These are phyloP conservation scores for Pugionium cornutum DNA, from an alignment of 345 rosid species.

Conservation along the genomic window DNA sequence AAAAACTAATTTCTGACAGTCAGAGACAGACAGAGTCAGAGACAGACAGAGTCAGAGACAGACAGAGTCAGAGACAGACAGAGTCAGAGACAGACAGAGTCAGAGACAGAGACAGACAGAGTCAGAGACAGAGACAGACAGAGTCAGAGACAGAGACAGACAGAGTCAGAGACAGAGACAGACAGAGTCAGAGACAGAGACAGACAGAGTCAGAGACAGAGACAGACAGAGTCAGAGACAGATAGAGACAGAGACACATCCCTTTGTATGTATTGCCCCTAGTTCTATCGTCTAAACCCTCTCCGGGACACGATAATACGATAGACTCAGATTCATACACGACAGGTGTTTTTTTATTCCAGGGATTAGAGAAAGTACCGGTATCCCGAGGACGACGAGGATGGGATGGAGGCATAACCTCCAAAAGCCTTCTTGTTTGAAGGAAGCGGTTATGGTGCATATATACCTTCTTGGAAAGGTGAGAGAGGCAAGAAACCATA, in stretches of 20 bases:
- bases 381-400: too few species aligned
- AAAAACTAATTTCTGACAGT: slow-evolving; percentile 16
- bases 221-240: slow-evolving; percentile 6
- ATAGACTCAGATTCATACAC: not conserved
- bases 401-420: too few species aligned
- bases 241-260: not conserved
- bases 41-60: too few species aligned
- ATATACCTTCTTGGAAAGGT: too few species aligned
- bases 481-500: too few species aligned
- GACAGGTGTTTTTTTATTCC: too few species aligned
- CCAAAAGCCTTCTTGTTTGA: not conserved
- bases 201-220: not conserved
- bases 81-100: too few species aligned
- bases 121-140: not conserved
- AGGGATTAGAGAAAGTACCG: too few species aligned
- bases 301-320: not conserved
- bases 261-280: not conserved
- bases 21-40: slow-evolving; percentile 16
- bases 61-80: too few species aligned
- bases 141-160: not conserved
- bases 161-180: slow-evolving; percentile 20
- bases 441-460: too few species aligned
- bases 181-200: not conserved
- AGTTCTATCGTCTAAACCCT: not conserved
- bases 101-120: too few species aligned